A percentile compares a stretch with the other conserved stretches of the same genome.
phyloP scores from a whole-genome alignment of 352 stramenopile genomes.

The Pythium phragmiticola region DNA sequence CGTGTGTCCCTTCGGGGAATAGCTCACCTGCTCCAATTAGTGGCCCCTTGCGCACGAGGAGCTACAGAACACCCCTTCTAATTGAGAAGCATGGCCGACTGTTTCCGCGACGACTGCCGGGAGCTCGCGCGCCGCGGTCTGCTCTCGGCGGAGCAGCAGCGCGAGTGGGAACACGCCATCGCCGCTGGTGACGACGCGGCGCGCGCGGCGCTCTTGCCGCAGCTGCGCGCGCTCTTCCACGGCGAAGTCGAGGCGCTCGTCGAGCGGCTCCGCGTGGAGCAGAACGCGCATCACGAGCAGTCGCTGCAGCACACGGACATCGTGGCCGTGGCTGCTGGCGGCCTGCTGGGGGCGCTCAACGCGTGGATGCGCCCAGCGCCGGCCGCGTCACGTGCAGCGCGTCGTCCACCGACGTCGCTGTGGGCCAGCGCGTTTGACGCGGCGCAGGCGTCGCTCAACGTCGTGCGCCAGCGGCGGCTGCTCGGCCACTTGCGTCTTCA shows the following conservation, averaged over 20 bases:
- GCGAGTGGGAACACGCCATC: conserved; percentile 31
- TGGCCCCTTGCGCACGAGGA: not conserved
- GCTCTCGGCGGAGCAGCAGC: conserved; percentile 32
- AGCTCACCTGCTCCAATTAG: conserved; percentile 5
- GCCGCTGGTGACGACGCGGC: not conserved
- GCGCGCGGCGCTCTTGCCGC: conserved; percentile 5
- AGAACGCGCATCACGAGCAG: conserved; percentile 54
- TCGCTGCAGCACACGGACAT: conserved; percentile 55
- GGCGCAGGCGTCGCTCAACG: conserved; percentile 72
- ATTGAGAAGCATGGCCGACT: conserved; percentile 4
- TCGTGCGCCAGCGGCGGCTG: conserved; percentile 55
- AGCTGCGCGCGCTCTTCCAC: conserved; percentile 36
- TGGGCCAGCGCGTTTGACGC: conserved; percentile 76
- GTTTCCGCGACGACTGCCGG: conserved; percentile 15
- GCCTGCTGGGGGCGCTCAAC: conserved; percentile 64
- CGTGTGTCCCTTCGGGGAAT: conserved; percentile 2
- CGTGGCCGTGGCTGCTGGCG: conserved; percentile 55
- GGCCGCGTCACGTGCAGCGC: not conserved
- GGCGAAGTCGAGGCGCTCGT: conserved; percentile 48
- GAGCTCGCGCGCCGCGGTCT: conserved; percentile 21
- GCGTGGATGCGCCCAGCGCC: conserved; percentile 51
- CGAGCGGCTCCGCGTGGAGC: conserved; percentile 41
- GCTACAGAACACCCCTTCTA: not conserved
- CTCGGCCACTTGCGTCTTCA: conserved; percentile 70
- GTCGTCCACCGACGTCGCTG: conserved; percentile 29